Base-by-base conservation (phyloP, 2,329 filamentous ascomycete species). In the Aspergillus phoenicis region DNA sequence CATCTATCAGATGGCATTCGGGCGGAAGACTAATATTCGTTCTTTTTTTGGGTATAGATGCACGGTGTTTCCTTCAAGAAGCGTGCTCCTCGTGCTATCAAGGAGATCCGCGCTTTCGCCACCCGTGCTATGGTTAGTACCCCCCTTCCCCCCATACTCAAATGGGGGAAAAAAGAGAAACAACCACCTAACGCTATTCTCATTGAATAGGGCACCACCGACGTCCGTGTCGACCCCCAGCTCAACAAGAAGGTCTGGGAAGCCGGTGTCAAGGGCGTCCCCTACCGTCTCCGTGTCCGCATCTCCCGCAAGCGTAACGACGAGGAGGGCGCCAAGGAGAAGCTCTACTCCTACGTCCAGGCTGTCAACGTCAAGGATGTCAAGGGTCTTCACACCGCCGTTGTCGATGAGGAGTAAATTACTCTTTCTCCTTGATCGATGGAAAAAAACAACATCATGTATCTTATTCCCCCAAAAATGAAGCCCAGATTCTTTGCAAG, bases 201-300 rank as follows among this genome's bases (percentile, higher is more conserved):
- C 57, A 49, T 24, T 10, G 24, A 55, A 51, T 73, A 99, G 95
- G 94, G 94, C 80, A 99, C 95, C 84, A 83, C 87, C 77, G 95
- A 99, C 81, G 95, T 99, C 84, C 95, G 95, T 76, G 84, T 99
- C 79, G 95, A 99, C 88, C 95, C 95, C 78, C 91, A 95, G 85
- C 85, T 99, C 78, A 99, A 99, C 91, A 99, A 99, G 91, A 98
- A 99, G 89, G 94, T 99, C 81, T 99, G 95, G 95, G 95, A 99
- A 85, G 86, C 90, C 79, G 95, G 95, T 82, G 89, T 99, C 87
- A 99, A 98, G 91, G 96, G 95, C 78, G 93, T 97, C 72, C 92
- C 94, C 73, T 98, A 90, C 91, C 90, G 96, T 83, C 87, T 99
- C 75, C 94, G 95, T 78, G 89, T 99, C 79, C 93, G 96, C 84